Conservation (phyloP, 2,329 filamentous ascomycete genomes). For the Sclerotinia nivalis region DNA sequence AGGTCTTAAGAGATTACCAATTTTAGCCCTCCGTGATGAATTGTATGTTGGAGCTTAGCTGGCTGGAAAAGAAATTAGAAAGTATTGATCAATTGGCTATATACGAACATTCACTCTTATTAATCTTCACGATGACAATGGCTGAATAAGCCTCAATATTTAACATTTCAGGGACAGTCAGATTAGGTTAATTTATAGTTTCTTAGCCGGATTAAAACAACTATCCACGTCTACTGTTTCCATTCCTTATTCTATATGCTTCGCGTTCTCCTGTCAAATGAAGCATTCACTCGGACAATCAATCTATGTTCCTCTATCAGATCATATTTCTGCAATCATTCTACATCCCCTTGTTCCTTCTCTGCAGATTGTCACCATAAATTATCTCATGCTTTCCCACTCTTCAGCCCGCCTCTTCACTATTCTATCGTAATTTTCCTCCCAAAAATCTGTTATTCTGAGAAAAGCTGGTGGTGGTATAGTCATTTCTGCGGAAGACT, state of each 20-base stretch:
- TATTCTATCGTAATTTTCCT: neutral
- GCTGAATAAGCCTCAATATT: neutral
- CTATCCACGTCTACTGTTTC: neutral
- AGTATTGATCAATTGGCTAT: neutral
- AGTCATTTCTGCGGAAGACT: neutral
- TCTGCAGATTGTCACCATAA: neutral
- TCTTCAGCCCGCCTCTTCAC: neutral
- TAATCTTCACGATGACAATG: neutral
- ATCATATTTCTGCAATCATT: neutral
- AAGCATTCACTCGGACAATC: too few species aligned
- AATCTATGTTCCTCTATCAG: neutral
- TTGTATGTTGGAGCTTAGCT: neutral
- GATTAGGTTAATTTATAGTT: neutral
- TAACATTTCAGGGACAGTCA: neutral
- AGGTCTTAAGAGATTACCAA: neutral
- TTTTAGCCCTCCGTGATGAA: neutral
- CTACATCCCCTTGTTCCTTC: too few species aligned
- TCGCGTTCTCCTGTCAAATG: neutral
- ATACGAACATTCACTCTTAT: neutral
- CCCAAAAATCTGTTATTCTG: neutral
- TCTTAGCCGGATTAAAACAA: too few species aligned
- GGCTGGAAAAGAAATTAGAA: neutral
- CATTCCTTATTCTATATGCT: neutral
- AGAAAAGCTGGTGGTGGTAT: neutral
- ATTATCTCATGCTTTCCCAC: neutral